Evolutionary conservation across 2,329 filamentous ascomycete genomes (phyloP).

Genomic region (Arthrobotrys pseudoclavata): DNA sequence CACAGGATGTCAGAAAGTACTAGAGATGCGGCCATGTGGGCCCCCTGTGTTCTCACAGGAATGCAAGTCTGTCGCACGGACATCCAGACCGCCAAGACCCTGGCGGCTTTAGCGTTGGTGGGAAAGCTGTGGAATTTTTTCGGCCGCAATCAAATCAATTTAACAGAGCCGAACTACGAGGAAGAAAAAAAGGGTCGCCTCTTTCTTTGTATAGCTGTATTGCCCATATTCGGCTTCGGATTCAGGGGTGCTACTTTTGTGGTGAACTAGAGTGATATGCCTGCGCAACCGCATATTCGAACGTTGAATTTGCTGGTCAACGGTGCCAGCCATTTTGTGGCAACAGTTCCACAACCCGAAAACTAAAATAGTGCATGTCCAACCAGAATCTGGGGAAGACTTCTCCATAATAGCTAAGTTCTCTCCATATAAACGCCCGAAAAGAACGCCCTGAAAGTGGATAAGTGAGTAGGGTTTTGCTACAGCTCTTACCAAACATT

Average conservation of each 20-base stretch:
- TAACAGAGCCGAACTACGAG: neutral
- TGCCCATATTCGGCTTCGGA: constrained; percentile 13
- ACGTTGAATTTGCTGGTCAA: neutral
- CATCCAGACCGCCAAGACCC: constrained; percentile 23
- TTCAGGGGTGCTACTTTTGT: constrained; percentile 22
- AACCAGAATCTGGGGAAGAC: constrained; percentile 45
- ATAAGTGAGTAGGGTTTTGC: constrained; percentile 14
- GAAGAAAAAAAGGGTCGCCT: constrained; percentile 24
- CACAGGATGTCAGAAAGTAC: neutral
- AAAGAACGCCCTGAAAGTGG: constrained; percentile 17
- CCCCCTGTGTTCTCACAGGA: constrained; percentile 26
- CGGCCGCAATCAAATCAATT: constrained; percentile 19
- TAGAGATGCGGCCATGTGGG: constrained; percentile 28
- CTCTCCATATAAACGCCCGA: constrained; percentile 29
- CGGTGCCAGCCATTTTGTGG: neutral
- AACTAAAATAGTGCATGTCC: neutral
- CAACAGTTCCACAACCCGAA: neutral
- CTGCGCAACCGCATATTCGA: neutral
- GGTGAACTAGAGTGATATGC: neutral
- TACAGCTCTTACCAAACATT: constrained; percentile 17
- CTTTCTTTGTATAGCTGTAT: neutral
- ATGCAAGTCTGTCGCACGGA: constrained; percentile 50
- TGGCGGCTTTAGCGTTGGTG: constrained; percentile 35
- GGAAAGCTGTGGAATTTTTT: constrained; percentile 24
- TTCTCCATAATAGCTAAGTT: constrained; percentile 11